phyloP scores from a whole-genome alignment of 2,329 filamentous ascomycete genomes.

The Alternaria metachromatica region DNA sequence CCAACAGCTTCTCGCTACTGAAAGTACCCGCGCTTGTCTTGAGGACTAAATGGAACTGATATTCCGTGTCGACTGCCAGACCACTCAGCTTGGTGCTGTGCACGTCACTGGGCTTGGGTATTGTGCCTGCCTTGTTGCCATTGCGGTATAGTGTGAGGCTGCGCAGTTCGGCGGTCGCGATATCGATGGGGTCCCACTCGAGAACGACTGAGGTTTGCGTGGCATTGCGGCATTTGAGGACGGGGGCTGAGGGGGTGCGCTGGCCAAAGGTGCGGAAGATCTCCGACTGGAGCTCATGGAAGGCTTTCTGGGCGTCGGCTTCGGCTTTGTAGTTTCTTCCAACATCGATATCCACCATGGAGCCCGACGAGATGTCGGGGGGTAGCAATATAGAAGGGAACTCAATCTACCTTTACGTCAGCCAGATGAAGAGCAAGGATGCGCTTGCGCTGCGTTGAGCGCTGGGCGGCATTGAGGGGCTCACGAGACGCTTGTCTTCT shows the following conservation, averaged over 20 bases:
- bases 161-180: constrained; percentile 89
- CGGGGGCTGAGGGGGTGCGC: constrained; percentile 74
- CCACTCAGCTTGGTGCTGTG: constrained; percentile 97
- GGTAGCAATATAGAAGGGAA: constrained; percentile 97
- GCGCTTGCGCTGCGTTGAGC: constrained; percentile 21
- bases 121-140: constrained; percentile 93
- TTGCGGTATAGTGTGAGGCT: constrained; percentile 93
- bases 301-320: constrained; percentile 73
- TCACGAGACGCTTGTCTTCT: constrained; percentile 92
- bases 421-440: constrained; percentile 28
- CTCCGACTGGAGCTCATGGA: constrained; percentile 83
- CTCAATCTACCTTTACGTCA: constrained; percentile 73
- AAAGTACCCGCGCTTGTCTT: constrained; percentile 89
- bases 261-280: constrained; percentile 89
- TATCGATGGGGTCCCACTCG: constrained; percentile 94
- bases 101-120: constrained; percentile 85
- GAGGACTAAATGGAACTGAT: constrained; percentile 90
- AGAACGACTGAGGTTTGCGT: constrained; percentile 98
- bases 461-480: constrained; percentile 44
- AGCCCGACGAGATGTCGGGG: constrained; percentile 91
- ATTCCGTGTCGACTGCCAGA: constrained; percentile 94
- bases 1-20: constrained; percentile 79
- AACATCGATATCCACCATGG: constrained; percentile 97
- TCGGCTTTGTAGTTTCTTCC: constrained; percentile 85
- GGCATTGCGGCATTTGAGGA: constrained; percentile 91